Conservation (phyloP, 345 rosid species). For the Eucalyptus polyanthemos region DNA sequence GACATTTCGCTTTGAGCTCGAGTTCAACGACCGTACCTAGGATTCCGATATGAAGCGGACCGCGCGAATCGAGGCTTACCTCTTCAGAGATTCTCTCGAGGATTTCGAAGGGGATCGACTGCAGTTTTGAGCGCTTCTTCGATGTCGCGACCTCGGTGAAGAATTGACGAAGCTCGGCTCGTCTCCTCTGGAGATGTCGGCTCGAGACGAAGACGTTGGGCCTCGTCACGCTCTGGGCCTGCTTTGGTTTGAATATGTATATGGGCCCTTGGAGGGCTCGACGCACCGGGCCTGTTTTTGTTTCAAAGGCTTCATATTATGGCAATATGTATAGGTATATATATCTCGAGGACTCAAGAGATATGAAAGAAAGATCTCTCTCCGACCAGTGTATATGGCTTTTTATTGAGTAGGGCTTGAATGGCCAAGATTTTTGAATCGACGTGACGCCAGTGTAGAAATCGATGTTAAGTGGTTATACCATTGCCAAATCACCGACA, state of each 20-base stretch:
- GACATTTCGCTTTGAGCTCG: background rate
- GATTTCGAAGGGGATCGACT: background rate
- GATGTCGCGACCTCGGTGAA: background rate
- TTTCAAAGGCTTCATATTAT: too few species aligned
- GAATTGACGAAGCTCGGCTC: background rate
- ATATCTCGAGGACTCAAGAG: background rate
- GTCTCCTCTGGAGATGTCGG: background rate
- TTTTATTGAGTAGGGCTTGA: background rate
- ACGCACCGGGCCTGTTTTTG: background rate
- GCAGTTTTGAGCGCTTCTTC: background rate
- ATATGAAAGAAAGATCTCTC: background rate
- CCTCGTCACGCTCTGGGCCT: background rate
- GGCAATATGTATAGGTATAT: too few species aligned
- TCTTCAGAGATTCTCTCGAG: background rate
- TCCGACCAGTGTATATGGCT: background rate
- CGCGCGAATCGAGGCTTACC: background rate
- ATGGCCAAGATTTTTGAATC: background rate
- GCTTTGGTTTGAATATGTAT: background rate
- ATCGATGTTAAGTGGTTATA: background rate
- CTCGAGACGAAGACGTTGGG: background rate
- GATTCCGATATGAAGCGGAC: background rate
- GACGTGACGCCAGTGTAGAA: rapidly evolving
- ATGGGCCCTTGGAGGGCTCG: background rate
- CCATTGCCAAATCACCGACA: rapidly evolving
- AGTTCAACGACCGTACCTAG: background rate